Conservation (phyloP, 345 rosid genomes). For the Aquilaria yunnanensis region DNA sequence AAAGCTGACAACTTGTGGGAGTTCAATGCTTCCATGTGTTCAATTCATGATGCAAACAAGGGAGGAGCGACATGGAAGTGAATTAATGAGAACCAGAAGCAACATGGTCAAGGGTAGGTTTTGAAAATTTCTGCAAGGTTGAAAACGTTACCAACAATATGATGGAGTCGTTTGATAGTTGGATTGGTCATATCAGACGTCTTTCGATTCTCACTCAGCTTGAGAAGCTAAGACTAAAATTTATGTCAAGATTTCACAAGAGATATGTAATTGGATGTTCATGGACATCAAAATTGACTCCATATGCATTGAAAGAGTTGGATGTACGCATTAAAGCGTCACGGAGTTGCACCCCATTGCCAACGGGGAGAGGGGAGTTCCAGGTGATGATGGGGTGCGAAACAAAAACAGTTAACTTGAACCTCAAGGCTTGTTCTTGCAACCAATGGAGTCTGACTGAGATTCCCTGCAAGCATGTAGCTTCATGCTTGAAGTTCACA, state of each 20-base stretch:
- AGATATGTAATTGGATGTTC: not conserved
- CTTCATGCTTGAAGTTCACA: not conserved
- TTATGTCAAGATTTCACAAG: not conserved
- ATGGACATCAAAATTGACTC: not conserved
- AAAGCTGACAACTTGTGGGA: not conserved
- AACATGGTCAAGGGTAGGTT: not conserved
- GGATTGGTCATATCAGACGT: not conserved
- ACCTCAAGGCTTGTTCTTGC: not conserved
- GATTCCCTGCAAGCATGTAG: not conserved
- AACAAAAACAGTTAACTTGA: not conserved
- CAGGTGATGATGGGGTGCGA: not conserved
- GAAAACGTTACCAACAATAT: not conserved
- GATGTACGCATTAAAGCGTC: not conserved
- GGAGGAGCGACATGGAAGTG: not conserved
- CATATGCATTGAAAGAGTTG: not conserved
- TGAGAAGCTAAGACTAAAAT: not conserved
- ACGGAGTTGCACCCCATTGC: not conserved
- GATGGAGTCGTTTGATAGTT: not conserved
- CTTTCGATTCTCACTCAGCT: not conserved
- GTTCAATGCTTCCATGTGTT: not conserved
- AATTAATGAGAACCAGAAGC: not conserved
- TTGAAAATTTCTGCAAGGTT: not conserved
- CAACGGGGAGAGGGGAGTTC: not conserved
- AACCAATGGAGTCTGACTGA: not conserved
- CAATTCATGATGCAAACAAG: too few species aligned